Evolutionary conservation across 768 basidiomycete species (phyloP).

Genomic region (Phallus indusiatus): DNA sequence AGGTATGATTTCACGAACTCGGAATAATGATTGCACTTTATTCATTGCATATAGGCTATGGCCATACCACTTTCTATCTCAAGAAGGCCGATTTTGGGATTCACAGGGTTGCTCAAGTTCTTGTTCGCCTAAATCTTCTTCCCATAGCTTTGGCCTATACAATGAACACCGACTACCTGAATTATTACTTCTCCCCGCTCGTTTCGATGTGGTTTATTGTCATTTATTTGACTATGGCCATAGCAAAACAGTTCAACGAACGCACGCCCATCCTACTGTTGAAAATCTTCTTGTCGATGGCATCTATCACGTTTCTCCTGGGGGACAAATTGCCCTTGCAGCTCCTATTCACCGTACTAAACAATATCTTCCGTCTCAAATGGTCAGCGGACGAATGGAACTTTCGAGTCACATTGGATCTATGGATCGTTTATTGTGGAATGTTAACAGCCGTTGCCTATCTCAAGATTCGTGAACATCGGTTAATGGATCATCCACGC

Average conservation of each 20-base stretch:
- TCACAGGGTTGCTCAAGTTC: conserved; percentile 62
- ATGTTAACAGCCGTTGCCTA: conserved; percentile 68
- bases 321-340: conserved; percentile 53
- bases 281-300: conserved; percentile 64
- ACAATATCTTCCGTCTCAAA: conserved; percentile 56
- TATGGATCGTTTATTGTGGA: conserved; percentile 82
- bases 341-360: conserved; percentile 50
- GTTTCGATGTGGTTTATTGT: conserved; percentile 87
- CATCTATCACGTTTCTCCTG: conserved; percentile 57
- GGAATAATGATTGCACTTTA: background rate
- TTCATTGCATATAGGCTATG: conserved; percentile 48
- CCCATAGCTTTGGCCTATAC: conserved; percentile 77
- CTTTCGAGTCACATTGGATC: conserved; percentile 82
- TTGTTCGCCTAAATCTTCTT: conserved; percentile 77
- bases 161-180: conserved; percentile 89
- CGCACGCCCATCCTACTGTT: conserved; percentile 51
- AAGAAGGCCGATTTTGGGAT: conserved; percentile 85
- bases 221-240: conserved; percentile 70
- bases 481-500: conserved; percentile 55
- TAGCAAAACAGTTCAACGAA: conserved; percentile 68
- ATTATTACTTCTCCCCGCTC: conserved; percentile 85
- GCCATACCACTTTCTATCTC: conserved; percentile 80
- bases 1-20: background rate
- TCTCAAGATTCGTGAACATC: conserved; percentile 67
- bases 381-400: conserved; percentile 86